Base-by-base conservation (phyloP, 2,329 filamentous ascomycete genomes). In the Ceratocystis variospora region DNA sequence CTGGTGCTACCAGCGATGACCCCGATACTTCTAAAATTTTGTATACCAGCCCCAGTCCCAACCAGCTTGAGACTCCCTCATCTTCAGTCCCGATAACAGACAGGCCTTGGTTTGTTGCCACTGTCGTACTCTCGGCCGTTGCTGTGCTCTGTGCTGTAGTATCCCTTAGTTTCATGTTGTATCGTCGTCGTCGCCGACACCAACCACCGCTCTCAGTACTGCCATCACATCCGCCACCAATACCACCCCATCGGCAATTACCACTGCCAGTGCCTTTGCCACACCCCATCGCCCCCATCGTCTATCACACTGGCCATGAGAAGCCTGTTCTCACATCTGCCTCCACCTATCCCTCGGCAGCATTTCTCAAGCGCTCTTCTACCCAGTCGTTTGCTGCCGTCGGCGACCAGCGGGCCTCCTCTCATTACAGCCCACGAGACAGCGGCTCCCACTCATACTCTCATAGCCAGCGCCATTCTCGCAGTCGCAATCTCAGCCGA, bases 51-150 rank as follows among this genome's bases (percentile, higher is more conserved):
- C 10, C 50, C 48, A 50, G 48, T 44, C 10, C 50, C 48, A 50
- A n/a, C n/a, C 63, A 64, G 15, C 50, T 37, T 5, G 31, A 25
- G 2, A 28, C 25, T 8, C 15, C 33, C 5, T 22, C 61, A 4
- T 8, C 37, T 19, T 33, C 33, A 37, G 59, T 66, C 25, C 63
- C 66, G 4, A 12, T 68, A 17, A 66, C 63, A 37, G 61, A 68
- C 62, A 64, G 62, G 19, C 53, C 62, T 37, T 68, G 67, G 67
- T 66, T 68, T 17, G 62, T 68, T 48, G 64, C 64, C 31, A 57
- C 66, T n/a, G 33, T 66, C 1, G 67, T 68, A 0, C 57, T 62
- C 31, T 64, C 64, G 55, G 62, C 63, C 37, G 48, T 66, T 3
- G n/a, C 64, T 12, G 61, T 68, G 19, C 61, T 66, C 10, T 44